Conservation (phyloP, 2,329 filamentous ascomycete species). For the Penicillium sp. region DNA sequence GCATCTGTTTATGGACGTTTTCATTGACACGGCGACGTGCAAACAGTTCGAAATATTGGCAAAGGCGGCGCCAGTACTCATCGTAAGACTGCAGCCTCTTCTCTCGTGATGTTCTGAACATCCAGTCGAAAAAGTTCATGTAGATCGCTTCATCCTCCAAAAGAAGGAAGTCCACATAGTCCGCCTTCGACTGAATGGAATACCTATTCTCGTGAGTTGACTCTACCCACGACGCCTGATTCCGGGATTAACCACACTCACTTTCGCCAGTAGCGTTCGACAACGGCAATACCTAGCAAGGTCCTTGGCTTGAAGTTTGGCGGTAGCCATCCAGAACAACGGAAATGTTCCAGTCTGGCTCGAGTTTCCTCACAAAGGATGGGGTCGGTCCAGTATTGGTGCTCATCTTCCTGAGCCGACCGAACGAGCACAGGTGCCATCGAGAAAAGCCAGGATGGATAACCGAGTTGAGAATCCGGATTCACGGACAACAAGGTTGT, state of each 20-base stretch:
- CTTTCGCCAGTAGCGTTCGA: too few relatives aligned
- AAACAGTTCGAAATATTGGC: slow-evolving; percentile 25
- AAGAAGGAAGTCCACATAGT: slow-evolving; percentile 26
- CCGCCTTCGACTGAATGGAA: slow-evolving; percentile 24
- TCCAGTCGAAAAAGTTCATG: slow-evolving; percentile 30
- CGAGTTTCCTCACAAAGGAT: slow-evolving; percentile 28
- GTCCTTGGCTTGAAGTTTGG: too few relatives aligned
- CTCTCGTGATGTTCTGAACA: slow-evolving; percentile 23
- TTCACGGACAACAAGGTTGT: too few relatives aligned
- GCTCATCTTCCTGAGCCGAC: too few relatives aligned
- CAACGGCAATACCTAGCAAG: too few relatives aligned
- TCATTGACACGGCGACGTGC: slow-evolving; percentile 19
- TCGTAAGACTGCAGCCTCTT: slow-evolving; percentile 25
- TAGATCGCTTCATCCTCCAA: slow-evolving; percentile 24
- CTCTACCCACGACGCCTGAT: too few relatives aligned
- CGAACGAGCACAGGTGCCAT: too few relatives aligned
- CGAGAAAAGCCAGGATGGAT: too few relatives aligned
- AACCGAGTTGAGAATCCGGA: too few relatives aligned
- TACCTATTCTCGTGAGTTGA: slow-evolving; percentile 18
- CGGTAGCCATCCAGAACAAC: not conserved
- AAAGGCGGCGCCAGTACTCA: slow-evolving; percentile 26
- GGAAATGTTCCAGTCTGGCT: slow-evolving; percentile 26
- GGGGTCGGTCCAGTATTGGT: slow-evolving; percentile 16
- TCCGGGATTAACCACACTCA: too few relatives aligned
- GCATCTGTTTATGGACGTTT: slow-evolving; percentile 23